phyloP scores from a whole-genome alignment of 2,329 filamentous ascomycete genomes.

The Penicillium italicum region DNA sequence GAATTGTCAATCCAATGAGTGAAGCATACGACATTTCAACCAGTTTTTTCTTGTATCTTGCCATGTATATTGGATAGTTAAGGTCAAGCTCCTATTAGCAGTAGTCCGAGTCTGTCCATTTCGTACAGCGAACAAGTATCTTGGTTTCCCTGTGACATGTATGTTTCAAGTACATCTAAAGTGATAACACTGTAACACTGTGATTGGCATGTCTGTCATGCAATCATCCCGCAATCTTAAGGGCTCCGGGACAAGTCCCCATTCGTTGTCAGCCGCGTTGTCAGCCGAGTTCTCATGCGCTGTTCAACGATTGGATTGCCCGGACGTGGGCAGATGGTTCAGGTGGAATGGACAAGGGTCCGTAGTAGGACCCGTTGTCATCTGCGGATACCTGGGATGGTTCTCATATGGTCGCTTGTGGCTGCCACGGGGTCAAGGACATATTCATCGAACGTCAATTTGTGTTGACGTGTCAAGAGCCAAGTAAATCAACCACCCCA shows the following conservation, averaged over 20 bases:
- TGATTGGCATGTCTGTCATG: background rate
- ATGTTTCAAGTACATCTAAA: background rate
- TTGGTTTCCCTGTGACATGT: background rate
- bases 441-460: background rate
- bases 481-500: conserved; percentile 35
- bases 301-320: background rate
- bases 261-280: background rate
- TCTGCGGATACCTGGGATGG: background rate
- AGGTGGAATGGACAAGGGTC: background rate
- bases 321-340: background rate
- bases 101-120: background rate
- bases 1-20: conserved; percentile 16
- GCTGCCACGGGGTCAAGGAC: background rate
- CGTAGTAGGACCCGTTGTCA: background rate
- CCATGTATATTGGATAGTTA: conserved; percentile 17
- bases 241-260: background rate
- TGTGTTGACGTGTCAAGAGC: background rate
- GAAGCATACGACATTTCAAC: conserved; percentile 25
- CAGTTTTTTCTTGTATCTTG: background rate
- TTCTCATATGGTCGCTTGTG: background rate
- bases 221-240: background rate
- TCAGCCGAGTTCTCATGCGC: background rate
- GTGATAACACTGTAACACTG: background rate
- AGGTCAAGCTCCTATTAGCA: background rate
- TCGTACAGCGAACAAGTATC: background rate